phyloP scores from a whole-genome alignment of 257 asterid genomes.

The Catharanthus roseus region DNA sequence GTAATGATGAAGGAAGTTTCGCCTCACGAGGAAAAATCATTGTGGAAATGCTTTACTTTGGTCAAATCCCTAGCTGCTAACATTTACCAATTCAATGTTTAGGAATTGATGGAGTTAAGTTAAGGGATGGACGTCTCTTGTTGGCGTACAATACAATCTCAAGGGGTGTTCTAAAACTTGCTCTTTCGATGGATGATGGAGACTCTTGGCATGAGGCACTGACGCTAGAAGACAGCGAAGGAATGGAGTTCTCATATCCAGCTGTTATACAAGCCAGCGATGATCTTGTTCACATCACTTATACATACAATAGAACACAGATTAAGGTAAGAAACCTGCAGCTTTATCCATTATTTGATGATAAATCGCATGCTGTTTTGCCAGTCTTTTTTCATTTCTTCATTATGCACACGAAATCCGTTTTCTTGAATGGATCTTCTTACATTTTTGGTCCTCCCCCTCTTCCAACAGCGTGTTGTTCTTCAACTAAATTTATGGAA shows the following conservation, averaged over 20 bases:
- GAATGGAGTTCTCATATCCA: constrained; percentile 94
- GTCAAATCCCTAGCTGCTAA: not conserved
- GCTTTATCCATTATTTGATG: not conserved
- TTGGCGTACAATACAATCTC: constrained; percentile 79
- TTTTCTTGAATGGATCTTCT: constrained; percentile 14
- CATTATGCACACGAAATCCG: not conserved
- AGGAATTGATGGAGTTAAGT: constrained; percentile 95
- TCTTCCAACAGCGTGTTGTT: constrained; percentile 52
- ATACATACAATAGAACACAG: constrained; percentile 78
- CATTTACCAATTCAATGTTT: constrained; percentile 3
- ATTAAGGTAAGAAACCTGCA: constrained; percentile 58
- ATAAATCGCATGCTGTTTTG: not conserved
- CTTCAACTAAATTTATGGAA: constrained; percentile 38
- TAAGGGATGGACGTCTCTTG: constrained; percentile 68
- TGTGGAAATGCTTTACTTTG: not conserved
- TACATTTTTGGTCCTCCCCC: not conserved
- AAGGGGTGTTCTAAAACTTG: constrained; percentile 77
- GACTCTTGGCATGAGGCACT: constrained; percentile 72
- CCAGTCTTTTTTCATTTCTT: not conserved
- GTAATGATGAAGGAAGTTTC: constrained; percentile 27
- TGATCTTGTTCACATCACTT: constrained; percentile 79
- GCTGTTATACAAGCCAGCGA: constrained; percentile 83
- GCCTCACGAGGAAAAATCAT: not conserved
- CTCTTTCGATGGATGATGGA: constrained; percentile 73
- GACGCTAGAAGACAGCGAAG: constrained; percentile 60